Conservation (phyloP, 2,329 filamentous ascomycete genomes). For the Taxawa tesnikishii region DNA sequence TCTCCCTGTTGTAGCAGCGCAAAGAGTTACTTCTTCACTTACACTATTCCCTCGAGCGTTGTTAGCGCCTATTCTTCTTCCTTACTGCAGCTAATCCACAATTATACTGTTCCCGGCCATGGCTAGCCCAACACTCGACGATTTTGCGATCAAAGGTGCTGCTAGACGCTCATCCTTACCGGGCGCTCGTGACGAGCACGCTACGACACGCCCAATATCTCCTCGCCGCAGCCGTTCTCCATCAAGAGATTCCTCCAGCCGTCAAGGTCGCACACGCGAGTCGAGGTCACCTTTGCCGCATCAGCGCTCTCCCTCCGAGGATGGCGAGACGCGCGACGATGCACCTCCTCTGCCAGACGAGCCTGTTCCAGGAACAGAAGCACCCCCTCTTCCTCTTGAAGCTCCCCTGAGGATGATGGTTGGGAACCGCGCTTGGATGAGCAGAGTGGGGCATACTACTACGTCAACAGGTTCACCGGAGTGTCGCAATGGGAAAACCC, state of each 20-base stretch:
- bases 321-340: slow-evolving; percentile 7
- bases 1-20: no score
- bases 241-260: slow-evolving; percentile 4
- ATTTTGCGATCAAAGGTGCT: slow-evolving; percentile 13
- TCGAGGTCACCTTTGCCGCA: slow-evolving; percentile 18
- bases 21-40: no score
- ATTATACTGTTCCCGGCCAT: no score
- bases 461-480: slow-evolving; percentile 69
- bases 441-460: slow-evolving; percentile 59
- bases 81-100: no score
- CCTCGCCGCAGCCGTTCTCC: slow-evolving; percentile 1
- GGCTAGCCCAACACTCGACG: no score
- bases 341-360: slow-evolving; percentile 34
- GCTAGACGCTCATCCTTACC: slow-evolving; percentile 6
- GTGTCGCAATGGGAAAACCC: slow-evolving; percentile 79
- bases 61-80: no score
- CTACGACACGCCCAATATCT: neutral
- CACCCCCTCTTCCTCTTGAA: no score
- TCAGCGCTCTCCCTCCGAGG: slow-evolving; percentile 6
- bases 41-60: no score
- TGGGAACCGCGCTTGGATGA: slow-evolving; percentile 75
- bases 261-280: slow-evolving; percentile 3
- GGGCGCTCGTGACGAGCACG: neutral
- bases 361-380: slow-evolving; percentile 29
- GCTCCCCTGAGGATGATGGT: slow-evolving; percentile 56